Base-by-base conservation (phyloP, 768 basidiomycete genomes). In the Hygrophorus pudorinus region DNA sequence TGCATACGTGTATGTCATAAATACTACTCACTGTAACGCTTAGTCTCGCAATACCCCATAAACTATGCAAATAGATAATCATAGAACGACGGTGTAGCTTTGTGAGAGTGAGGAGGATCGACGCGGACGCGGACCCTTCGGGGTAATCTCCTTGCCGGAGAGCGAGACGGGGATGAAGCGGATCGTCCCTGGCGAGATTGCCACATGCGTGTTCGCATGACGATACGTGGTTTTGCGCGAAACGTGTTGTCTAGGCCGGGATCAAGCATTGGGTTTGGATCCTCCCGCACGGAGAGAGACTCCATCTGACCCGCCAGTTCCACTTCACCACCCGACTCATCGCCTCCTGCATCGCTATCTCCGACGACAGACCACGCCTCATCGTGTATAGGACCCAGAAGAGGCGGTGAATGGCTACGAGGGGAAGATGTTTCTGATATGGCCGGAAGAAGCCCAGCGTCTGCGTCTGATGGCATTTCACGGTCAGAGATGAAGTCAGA, bases 131-230 rank as follows among this genome's bases (percentile, higher is more conserved):
- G 42, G 46, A 51, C 51, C 32, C 62, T 58, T 38, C 64, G 60
- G 43, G 60, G 52, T 17, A 55, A 48, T 38, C 68, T 42, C 38
- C 52, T 57, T 11, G 60, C 70, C 13, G 76, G 76, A 1, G 77
- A 78, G 18, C 71, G 66, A 12, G 73, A 74, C n/a, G 72, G 75
- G 0, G 77, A 76, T 4, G 75, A 76, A 28, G 63, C 50, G 7
- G 72, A 67, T n/a, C 65, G 67, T 32, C 63, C 58, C 44, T 56
- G 56, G 12, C 46, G 53, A 18, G 18, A 31, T 10, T 54, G 54
- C 45, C 64, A 53, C 2, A 61, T 36, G 16, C 63, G 56, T 34
- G 65, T 58, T 36, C 31, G 41, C 48, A 41, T 48, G 32, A 24
- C 7, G 7, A 7, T 24, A 24, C 24, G 34, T 43, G 32, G 7